Conservation (phyloP, 768 basidiomycete genomes). For the Rhodotorula kratochvilovae region DNA sequence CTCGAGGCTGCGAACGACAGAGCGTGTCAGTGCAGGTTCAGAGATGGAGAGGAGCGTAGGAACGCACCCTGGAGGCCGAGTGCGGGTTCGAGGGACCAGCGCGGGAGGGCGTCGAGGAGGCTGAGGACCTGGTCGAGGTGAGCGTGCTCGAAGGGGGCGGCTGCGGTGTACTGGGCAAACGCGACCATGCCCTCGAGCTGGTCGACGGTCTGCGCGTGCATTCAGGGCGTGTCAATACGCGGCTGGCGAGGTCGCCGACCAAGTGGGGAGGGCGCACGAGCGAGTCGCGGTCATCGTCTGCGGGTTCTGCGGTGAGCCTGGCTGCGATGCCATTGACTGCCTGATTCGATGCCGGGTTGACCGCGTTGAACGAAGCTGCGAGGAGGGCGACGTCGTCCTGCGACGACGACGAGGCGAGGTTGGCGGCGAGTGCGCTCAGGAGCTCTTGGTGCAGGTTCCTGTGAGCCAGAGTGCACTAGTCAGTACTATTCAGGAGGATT, state of each 20-base stretch:
- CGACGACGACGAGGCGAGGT: conserved; percentile 12
- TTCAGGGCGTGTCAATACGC: background rate
- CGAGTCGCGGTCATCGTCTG: background rate
- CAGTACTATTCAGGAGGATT: no score
- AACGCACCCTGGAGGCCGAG: conserved; percentile 32
- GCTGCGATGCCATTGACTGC: background rate
- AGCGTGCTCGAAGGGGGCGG: background rate
- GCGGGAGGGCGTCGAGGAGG: conserved; percentile 16
- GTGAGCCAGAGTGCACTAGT: background rate
- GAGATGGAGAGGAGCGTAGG: no score
- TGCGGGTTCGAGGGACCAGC: conserved; percentile 20
- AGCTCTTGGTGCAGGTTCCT: conserved; percentile 28
- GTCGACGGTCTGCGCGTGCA: conserved; percentile 7
- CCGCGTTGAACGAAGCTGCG: conserved; percentile 7
- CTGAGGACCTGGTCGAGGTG: conserved; percentile 12
- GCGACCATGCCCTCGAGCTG: conserved; percentile 37
- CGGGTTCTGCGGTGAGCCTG: background rate
- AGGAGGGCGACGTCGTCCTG: conserved; percentile 17
- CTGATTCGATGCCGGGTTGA: background rate
- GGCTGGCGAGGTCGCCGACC: background rate
- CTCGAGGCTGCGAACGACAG: conserved; percentile 51
- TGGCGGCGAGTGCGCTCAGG: conserved; percentile 33
- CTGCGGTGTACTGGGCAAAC: conserved; percentile 8
- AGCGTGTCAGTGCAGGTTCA: background rate
- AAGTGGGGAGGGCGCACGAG: conserved; percentile 23